phyloP scores from a whole-genome alignment of 1,284 basidiomycete genomes.

The Austroboletus olivaceoglutinosus region DNA sequence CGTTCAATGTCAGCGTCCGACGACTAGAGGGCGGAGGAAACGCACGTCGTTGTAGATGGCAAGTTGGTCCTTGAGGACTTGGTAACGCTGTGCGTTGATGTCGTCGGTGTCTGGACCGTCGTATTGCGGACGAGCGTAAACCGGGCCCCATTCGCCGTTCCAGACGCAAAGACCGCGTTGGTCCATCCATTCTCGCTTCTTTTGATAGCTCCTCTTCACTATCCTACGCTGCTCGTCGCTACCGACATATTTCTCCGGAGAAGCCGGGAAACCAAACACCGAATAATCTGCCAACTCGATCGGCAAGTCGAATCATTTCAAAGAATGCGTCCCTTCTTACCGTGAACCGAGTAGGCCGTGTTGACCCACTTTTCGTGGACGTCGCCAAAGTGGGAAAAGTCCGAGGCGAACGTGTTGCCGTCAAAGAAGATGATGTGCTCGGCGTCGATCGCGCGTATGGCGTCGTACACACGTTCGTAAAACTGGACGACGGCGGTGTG shows the following conservation, averaged over 20 bases:
- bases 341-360: conserved; percentile 74
- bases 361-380: conserved; percentile 56
- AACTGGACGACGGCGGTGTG: conserved; percentile 53
- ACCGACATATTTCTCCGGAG: conserved; percentile 56
- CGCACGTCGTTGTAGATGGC: conserved; percentile 62
- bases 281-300: conserved; percentile 35
- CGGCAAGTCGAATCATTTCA: too few species aligned
- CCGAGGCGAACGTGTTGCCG: conserved; percentile 74
- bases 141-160: conserved; percentile 77
- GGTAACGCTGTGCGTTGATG: conserved; percentile 67
- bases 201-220: conserved; percentile 55
- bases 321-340: conserved; percentile 28
- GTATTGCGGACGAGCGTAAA: conserved; percentile 57
- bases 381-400: conserved; percentile 70
- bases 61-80: conserved; percentile 72
- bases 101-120: conserved; percentile 57
- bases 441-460: conserved; percentile 63
- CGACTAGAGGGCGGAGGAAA: background rate
- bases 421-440: conserved; percentile 67
- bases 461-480: conserved; percentile 63
- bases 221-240: conserved; percentile 52
- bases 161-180: conserved; percentile 62
- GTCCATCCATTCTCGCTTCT: conserved; percentile 72
- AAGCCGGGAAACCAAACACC: conserved; percentile 66
- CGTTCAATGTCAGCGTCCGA: background rate